phyloP scores from a whole-genome alignment of 2,329 filamentous ascomycete species.

The Arthrinium phaeospermum region DNA sequence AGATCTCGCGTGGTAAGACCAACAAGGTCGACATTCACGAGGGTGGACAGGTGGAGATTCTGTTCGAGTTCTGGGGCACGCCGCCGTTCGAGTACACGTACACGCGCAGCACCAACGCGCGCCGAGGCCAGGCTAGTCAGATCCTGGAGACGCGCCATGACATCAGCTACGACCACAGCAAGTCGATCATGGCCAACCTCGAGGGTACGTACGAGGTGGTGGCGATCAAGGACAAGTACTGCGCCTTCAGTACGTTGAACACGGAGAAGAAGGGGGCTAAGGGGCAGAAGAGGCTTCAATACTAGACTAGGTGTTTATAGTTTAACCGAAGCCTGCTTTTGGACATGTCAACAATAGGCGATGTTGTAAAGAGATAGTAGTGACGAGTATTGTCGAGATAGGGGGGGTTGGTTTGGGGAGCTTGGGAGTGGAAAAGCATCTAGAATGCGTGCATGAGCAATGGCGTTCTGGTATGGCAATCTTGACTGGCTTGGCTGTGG shows the following conservation, averaged over 20 bases:
- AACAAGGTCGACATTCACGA: slow-evolving; percentile 93
- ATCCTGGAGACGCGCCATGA: slow-evolving; percentile 93
- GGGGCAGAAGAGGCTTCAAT: slow-evolving; percentile 46
- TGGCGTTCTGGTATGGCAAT: slow-evolving; percentile 19
- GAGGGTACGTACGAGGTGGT: slow-evolving; percentile 98
- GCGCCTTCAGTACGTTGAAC: slow-evolving; percentile 80
- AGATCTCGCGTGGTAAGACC: slow-evolving; percentile 83
- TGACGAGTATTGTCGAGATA: background rate
- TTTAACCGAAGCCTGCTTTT: background rate
- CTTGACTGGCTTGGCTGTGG: slow-evolving; percentile 15
- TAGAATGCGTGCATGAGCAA: slow-evolving; percentile 19
- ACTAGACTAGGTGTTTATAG: slow-evolving; percentile 33
- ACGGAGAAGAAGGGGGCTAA: slow-evolving; percentile 53
- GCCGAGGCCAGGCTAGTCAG: slow-evolving; percentile 76
- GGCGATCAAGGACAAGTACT: slow-evolving; percentile 91
- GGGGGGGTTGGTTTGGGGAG: background rate
- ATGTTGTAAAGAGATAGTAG: slow-evolving; percentile 9
- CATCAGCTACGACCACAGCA: slow-evolving; percentile 78
- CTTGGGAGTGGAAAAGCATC: slow-evolving; percentile 16
- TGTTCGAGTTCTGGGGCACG: slow-evolving; percentile 94
- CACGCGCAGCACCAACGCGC: slow-evolving; percentile 85
- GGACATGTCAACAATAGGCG: background rate
- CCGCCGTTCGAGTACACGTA: slow-evolving; percentile 98
- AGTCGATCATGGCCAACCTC: slow-evolving; percentile 83
- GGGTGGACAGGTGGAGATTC: slow-evolving; percentile 89